phyloP scores from a whole-genome alignment of 2,329 filamentous ascomycete species.

The Monilinia laxa region DNA sequence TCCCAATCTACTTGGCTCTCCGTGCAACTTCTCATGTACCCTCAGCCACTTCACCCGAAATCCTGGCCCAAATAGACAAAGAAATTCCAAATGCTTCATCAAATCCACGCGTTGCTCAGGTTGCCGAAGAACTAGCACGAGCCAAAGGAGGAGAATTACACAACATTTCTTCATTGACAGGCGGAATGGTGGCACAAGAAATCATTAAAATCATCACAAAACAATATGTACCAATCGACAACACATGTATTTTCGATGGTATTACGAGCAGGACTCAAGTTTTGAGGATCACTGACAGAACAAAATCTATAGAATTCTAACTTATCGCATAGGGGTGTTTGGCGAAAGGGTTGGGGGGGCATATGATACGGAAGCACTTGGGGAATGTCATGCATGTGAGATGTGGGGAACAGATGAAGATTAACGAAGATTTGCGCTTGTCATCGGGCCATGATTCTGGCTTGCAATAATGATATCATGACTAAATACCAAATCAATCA shows the following conservation, averaged over 20 bases:
- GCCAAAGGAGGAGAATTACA: conserved; percentile 84
- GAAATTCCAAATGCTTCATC: conserved; percentile 49
- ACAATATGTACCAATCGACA: conserved; percentile 70
- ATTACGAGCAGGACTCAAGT: conserved; percentile 46
- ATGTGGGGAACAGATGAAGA: not conserved
- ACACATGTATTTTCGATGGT: conserved; percentile 69
- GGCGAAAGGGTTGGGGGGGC: not conserved
- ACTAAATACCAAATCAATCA: not conserved
- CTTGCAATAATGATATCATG: conserved; percentile 2
- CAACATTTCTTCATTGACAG: conserved; percentile 83
- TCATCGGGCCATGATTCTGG: not conserved
- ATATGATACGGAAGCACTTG: not conserved
- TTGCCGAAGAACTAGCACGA: conserved; percentile 67
- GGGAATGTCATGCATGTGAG: not conserved
- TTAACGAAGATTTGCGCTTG: conserved; percentile 15
- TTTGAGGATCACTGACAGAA: conserved; percentile 29
- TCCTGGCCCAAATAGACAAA: conserved; percentile 49
- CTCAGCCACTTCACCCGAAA: conserved; percentile 51
- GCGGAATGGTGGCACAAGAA: conserved; percentile 95
- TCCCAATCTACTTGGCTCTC: conserved; percentile 69
- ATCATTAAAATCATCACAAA: conserved; percentile 84
- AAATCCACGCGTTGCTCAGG: conserved; percentile 52
- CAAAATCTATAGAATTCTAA: conserved; percentile 26
- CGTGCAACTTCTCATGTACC: conserved; percentile 51
- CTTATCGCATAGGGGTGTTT: conserved; percentile 10